Percentiles rank a stretch among this genome's conserved stretches.
phyloP scores from a whole-genome alignment of 2,329 filamentous ascomycete species.

The Fusarium domesticum region DNA sequence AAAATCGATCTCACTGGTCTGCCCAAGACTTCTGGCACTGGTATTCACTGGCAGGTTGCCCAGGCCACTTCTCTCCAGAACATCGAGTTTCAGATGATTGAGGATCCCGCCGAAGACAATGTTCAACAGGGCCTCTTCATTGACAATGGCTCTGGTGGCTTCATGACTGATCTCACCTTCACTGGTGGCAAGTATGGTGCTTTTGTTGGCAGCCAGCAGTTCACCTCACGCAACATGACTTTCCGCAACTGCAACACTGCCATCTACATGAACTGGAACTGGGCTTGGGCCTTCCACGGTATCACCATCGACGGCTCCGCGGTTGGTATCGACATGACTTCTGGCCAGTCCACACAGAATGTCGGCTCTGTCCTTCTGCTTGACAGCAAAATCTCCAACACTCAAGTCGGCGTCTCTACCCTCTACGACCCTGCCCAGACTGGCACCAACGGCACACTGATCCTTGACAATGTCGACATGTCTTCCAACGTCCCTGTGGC shows the following conservation, averaged over 20 bases:
- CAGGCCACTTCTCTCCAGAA: conserved; percentile 79
- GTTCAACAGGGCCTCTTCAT: conserved; percentile 77
- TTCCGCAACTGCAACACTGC: conserved; percentile 82
- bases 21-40: conserved; percentile 59
- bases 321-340: conserved; percentile 78
- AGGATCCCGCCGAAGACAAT: conserved; percentile 61
- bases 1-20: conserved; percentile 70
- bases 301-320: conserved; percentile 69
- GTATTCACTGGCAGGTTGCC: conserved; percentile 84
- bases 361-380: conserved; percentile 77
- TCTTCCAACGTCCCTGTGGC: conserved; percentile 62
- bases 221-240: conserved; percentile 76
- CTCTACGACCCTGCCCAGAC: conserved; percentile 63
- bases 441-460: conserved; percentile 72
- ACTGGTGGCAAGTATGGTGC: conserved; percentile 76
- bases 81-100: conserved; percentile 75
- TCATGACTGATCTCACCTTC: conserved; percentile 80
- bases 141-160: conserved; percentile 81
- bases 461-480: conserved; percentile 91
- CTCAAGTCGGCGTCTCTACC: conserved; percentile 71
- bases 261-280: conserved; percentile 90
- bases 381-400: conserved; percentile 76
- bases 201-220: conserved; percentile 84
- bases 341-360: conserved; percentile 61
- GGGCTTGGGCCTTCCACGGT: conserved; percentile 79